Conservation (phyloP, 1,139 yeast genomes). For the Magnusiomyces sp. region DNA sequence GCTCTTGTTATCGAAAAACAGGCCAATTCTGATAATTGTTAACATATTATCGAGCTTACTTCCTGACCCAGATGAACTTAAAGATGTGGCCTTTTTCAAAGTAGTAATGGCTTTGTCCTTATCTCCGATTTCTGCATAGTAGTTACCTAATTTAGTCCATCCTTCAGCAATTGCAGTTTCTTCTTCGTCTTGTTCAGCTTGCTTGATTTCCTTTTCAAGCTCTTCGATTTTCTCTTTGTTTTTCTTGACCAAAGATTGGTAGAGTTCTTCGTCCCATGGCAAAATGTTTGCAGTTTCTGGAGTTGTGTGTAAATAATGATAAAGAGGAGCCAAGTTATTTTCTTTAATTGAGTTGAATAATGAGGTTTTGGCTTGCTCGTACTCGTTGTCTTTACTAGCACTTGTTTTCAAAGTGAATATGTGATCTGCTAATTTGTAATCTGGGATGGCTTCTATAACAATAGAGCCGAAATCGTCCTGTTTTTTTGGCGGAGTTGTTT, state of each 20-base stretch:
- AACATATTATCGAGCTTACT: constrained; percentile 79
- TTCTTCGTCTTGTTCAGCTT: constrained; percentile 84
- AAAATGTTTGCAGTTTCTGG: constrained; percentile 25
- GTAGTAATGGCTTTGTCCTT: constrained; percentile 63
- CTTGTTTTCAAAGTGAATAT: constrained; percentile 55
- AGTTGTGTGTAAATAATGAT: constrained; percentile 52
- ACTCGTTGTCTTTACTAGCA: constrained; percentile 20
- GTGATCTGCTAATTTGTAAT: constrained; percentile 67
- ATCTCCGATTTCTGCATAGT: constrained; percentile 79
- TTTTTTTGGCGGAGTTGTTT: background rate
- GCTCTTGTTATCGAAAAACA: constrained; percentile 72
- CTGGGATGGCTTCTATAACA: constrained; percentile 46
- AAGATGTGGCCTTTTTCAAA: constrained; percentile 64
- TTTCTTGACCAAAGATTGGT: constrained; percentile 40
- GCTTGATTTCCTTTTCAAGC: constrained; percentile 55
- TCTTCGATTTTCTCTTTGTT: constrained; percentile 51
- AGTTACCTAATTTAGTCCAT: constrained; percentile 78
- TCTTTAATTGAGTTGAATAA: constrained; percentile 39
- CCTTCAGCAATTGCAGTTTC: constrained; percentile 73
- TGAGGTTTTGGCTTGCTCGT: background rate
- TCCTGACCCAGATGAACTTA: constrained; percentile 73
- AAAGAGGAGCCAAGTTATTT: constrained; percentile 77
- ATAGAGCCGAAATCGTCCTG: constrained; percentile 13
- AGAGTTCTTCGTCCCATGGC: constrained; percentile 50
- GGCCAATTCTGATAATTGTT: constrained; percentile 76